Evolutionary conservation across 441 rosid genomes (phyloP), one percentile per base, ranked within the genome.

Genomic region (Heliophila coronopifolia): DNA sequence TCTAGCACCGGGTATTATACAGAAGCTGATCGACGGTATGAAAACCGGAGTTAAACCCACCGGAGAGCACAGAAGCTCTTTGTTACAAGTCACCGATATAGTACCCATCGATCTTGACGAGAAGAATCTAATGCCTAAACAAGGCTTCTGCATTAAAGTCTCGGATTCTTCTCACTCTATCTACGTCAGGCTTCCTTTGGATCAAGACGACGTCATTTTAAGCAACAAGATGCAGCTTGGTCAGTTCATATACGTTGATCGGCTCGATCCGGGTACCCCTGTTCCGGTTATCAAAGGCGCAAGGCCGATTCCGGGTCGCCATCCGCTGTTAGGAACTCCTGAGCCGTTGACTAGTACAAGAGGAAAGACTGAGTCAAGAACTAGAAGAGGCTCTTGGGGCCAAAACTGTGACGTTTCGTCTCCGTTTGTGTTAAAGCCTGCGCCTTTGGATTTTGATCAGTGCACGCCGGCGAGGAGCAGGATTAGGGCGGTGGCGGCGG

Each of bases 21-120:
- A 77, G 70, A 87, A 80, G 62, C 88, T 91, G 5, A 72, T 91
- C 15, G 70, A 78, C 35, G 93, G 83, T 4, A 84, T 91, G 98
- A 79, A 74, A 63, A 77, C 79, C 1, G 96, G 96, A 16, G 78
- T 72, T 13, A 87, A 83, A 67, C 72, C 96, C 11, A 91, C 98
- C 0, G 59, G 85, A 22, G 95, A 87, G 57, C 91, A 91, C 70
- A 69, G 96, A 50, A 84, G 77, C 70, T 83, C 96, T 9, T 70
- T 91, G 18, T 56, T 87, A 25, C 98, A 91, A 40, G 91, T 91
- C 23, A 84, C 95, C 0, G 98, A 87, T 54, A 91, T 91, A 5
- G 96, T 91, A 20, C 98, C 96, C 0, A 78, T 83, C 10, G 93
- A 87, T 47, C 98, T 91, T 7, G 98, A 87, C 51, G 95, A 84